A percentile compares a stretch with the other conserved stretches of the same genome.
Conservation (phyloP, 1,139 yeast genomes). For the Protomyces inundatus region DNA sequence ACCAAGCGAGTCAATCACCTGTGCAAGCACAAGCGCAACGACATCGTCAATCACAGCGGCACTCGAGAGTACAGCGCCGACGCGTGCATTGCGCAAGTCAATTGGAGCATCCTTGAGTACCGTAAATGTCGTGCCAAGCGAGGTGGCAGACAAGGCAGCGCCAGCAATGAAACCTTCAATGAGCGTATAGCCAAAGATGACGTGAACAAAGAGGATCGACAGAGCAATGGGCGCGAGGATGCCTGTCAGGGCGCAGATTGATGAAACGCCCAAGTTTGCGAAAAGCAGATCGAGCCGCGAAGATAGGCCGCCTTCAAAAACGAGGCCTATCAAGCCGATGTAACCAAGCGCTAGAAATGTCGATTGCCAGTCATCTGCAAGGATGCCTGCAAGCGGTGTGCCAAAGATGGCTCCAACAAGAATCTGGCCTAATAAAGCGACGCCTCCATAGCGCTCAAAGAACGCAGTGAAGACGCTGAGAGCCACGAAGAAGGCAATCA, state of each 20-base stretch:
- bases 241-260: constrained; percentile 9
- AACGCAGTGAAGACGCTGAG: not conserved
- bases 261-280: not conserved
- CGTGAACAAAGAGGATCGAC: not conserved
- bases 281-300: not conserved
- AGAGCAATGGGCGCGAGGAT: constrained; percentile 7
- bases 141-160: constrained; percentile 21
- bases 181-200: not conserved
- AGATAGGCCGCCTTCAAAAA: constrained; percentile 26
- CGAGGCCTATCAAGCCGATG: constrained; percentile 21
- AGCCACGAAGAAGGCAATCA: not conserved
- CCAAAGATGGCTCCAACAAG: constrained; percentile 19
- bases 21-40: constrained; percentile 17
- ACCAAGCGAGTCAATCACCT: constrained; percentile 12
- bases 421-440: constrained; percentile 23
- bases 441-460: not conserved
- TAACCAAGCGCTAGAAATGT: constrained; percentile 22
- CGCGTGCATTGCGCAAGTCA: not conserved
- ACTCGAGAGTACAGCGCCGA: constrained; percentile 16
- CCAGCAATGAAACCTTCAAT: constrained; percentile 25
- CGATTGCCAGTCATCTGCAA: constrained; percentile 5
- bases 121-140: constrained; percentile 26
- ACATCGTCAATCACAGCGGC: constrained; percentile 28
- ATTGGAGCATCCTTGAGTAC: not conserved
- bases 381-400: constrained; percentile 14